Percentiles rank a stretch among this genome's conserved stretches.
These are phyloP conservation scores for Glaciozyma martinii DNA, from an alignment of 768 basidiomycete genomes.

Conservation along the genomic window DNA sequence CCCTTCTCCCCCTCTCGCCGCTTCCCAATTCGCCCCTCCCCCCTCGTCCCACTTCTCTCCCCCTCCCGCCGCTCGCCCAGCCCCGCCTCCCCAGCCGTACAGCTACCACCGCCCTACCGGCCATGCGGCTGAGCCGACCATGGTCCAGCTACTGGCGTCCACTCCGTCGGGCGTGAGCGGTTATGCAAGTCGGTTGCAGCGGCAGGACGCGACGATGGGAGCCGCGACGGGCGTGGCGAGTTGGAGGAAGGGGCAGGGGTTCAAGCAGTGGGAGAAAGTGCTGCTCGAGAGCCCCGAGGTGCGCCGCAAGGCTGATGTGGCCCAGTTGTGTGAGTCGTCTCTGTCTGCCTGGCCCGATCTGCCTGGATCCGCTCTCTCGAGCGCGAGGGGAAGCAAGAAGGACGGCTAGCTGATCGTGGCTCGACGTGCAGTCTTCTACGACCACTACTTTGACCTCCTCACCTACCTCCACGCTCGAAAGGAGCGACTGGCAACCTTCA, in stretches of 20 bases:
- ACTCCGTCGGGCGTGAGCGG: constrained; percentile 4
- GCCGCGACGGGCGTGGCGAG: constrained; percentile 32
- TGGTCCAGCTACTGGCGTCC: constrained; percentile 28
- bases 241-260: constrained; percentile 36
- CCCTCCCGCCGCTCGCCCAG: too few relatives aligned
- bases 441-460: constrained; percentile 94
- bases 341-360: background rate
- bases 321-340: constrained; percentile 68
- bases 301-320: constrained; percentile 89
- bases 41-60: too few relatives aligned
- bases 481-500: constrained; percentile 71
- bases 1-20: background rate
- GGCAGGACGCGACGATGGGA: constrained; percentile 19
- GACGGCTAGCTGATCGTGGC: background rate
- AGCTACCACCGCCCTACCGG: background rate
- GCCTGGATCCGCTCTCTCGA: background rate
- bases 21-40: too few relatives aligned
- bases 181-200: background rate
- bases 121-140: constrained; percentile 26
- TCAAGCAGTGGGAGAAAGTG: constrained; percentile 72
- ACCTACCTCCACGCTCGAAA: constrained; percentile 81
- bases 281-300: constrained; percentile 77
- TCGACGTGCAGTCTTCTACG: constrained; percentile 65
- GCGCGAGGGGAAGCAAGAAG: background rate
- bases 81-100: background rate